phyloP scores from a whole-genome alignment of 2,329 filamentous ascomycete genomes.

The Cladosporium sp. region DNA sequence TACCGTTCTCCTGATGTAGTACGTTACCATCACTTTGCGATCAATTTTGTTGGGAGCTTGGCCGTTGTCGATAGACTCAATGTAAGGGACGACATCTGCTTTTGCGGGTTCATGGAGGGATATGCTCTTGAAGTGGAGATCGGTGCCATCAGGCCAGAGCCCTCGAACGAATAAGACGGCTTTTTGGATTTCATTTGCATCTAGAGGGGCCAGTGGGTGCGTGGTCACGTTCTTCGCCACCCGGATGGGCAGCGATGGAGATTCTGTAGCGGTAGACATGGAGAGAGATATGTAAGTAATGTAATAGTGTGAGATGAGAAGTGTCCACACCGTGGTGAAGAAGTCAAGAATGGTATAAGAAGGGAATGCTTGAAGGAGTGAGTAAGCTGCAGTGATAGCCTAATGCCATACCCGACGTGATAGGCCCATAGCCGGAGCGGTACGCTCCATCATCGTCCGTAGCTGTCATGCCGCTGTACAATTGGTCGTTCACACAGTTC shows the following conservation, averaged over 20 bases:
- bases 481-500: background rate
- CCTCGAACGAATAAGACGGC: slow-evolving; percentile 47
- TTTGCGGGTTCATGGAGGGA: slow-evolving; percentile 38
- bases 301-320: background rate
- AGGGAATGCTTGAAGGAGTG: background rate
- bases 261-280: slow-evolving; percentile 14
- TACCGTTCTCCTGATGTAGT: slow-evolving; percentile 57
- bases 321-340: background rate
- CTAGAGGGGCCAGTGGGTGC: slow-evolving; percentile 60
- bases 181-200: slow-evolving; percentile 51
- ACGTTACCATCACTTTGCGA: slow-evolving; percentile 46
- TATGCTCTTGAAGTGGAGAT: slow-evolving; percentile 62
- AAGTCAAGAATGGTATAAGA: background rate
- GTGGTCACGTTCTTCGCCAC: slow-evolving; percentile 20
- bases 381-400: too few relatives aligned
- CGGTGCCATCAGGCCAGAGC: slow-evolving; percentile 52
- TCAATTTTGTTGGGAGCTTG: slow-evolving; percentile 44
- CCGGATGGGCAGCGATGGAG: slow-evolving; percentile 22
- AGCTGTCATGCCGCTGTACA: background rate
- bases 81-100: slow-evolving; percentile 27
- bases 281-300: background rate
- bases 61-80: slow-evolving; percentile 29
- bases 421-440: background rate
- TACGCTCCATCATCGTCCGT: background rate
- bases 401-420: background rate